These are phyloP conservation scores for Phytophthora sojae DNA, from an alignment of 352 stramenopile genomes.

Conservation along the genomic window DNA sequence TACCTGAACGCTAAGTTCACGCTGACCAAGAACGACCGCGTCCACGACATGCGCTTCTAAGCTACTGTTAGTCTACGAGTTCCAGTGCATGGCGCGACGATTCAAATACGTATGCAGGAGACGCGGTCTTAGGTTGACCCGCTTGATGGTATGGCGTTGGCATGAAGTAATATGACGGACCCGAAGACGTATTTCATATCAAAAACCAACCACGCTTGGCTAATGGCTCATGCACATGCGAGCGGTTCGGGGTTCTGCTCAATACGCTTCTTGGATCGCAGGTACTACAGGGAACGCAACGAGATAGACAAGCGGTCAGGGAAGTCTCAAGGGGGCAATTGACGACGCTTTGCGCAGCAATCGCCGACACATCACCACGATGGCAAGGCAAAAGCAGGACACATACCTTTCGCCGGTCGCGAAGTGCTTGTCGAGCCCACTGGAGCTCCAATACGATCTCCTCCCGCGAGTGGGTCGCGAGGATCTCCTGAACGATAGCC, in stretches of 20 bases:
- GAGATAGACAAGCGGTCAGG: constrained; percentile 22
- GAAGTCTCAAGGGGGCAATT: constrained; percentile 1
- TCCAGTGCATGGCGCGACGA: neutral
- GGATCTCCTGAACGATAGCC: constrained; percentile 44
- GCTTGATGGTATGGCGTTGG: constrained; percentile 17
- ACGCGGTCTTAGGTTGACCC: constrained; percentile 13
- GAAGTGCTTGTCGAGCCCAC: constrained; percentile 57
- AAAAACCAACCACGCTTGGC: neutral
- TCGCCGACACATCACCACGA: constrained; percentile 1
- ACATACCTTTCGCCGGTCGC: constrained; percentile 54
- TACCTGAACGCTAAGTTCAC: constrained; percentile 99
- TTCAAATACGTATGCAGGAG: constrained; percentile 4
- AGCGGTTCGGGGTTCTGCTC: constrained; percentile 12
- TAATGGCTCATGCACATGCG: constrained; percentile 17
- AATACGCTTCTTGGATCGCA: constrained; percentile 38
- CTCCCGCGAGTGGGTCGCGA: constrained; percentile 53
- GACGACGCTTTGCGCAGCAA: constrained; percentile 13
- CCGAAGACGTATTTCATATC: constrained; percentile 3
- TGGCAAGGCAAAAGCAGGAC: neutral
- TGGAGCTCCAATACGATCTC: constrained; percentile 67
- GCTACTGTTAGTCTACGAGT: constrained; percentile 1
- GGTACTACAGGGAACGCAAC: constrained; percentile 34
- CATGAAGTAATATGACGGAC: constrained; percentile 26
- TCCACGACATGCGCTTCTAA: constrained; percentile 99
- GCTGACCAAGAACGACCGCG: constrained; percentile 97